These are phyloP conservation scores for Turnera subulata DNA, from an alignment of 345 rosid genomes.

Conservation along the genomic window DNA sequence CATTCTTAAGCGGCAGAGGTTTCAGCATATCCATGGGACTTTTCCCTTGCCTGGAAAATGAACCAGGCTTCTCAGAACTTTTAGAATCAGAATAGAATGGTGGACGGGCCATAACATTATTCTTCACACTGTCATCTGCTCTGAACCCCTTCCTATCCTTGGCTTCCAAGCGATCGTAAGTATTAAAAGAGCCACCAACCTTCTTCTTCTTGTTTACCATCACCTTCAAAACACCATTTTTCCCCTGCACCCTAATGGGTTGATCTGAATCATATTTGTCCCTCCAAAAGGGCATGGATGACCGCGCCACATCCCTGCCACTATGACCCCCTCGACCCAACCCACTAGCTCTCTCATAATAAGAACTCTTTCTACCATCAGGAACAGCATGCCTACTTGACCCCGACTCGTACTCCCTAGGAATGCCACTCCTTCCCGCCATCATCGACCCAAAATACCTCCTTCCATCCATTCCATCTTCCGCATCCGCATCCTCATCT, in stretches of 20 bases:
- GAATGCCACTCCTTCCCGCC: slow-evolving; percentile 30
- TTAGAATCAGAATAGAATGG: slow-evolving; percentile 35
- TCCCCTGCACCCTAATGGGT: slow-evolving; percentile 87
- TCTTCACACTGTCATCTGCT: slow-evolving; percentile 38
- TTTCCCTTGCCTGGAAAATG: slow-evolving; percentile 35
- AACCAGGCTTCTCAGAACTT: slow-evolving; percentile 35
- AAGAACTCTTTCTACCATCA: slow-evolving; percentile 46
- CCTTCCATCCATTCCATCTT: slow-evolving; percentile 34
- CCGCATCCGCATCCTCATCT: slow-evolving; percentile 10
- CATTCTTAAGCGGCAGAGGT: slow-evolving; percentile 33
- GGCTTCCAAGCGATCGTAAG: slow-evolving; percentile 34
- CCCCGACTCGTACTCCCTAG: slow-evolving; percentile 47
- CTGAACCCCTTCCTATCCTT: slow-evolving; percentile 34
- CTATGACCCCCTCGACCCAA: slow-evolving; percentile 29
- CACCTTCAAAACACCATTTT: slow-evolving; percentile 89
- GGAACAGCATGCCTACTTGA: slow-evolving; percentile 41
- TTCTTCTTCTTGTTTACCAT: slow-evolving; percentile 71
- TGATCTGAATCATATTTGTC: slow-evolving; percentile 47
- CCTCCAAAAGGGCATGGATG: slow-evolving; percentile 37
- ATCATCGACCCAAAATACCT: slow-evolving; percentile 41
- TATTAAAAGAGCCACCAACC: slow-evolving; percentile 40
- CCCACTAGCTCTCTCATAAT: slow-evolving; percentile 42
- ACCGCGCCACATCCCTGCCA: slow-evolving; percentile 29
- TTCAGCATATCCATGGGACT: slow-evolving; percentile 30
- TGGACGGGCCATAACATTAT: slow-evolving; percentile 34